Evolutionary conservation across 2,329 filamentous ascomycete species (phyloP).

Genomic region (Ascocoryne sarcoides): DNA sequence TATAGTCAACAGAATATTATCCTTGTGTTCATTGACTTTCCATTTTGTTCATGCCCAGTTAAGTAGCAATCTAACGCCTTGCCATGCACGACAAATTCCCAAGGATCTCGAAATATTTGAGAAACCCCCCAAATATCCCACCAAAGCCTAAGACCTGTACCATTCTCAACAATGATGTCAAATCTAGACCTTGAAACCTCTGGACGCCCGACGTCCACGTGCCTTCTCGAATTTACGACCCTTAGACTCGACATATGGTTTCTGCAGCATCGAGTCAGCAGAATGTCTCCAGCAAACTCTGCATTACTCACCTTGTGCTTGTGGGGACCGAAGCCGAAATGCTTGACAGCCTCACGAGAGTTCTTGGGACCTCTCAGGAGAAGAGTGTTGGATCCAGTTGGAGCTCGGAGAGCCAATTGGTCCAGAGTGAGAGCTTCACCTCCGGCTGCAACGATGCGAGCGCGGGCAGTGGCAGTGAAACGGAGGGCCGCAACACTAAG

Average conservation of each 20-base stretch:
- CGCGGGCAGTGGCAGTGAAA: constrained; percentile 93
- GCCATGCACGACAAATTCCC: constrained; percentile 11
- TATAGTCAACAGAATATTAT: no score
- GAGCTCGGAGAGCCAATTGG: constrained; percentile 90
- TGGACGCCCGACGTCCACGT: constrained; percentile 96
- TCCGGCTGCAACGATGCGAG: constrained; percentile 85
- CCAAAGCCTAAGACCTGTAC: constrained; percentile 17
- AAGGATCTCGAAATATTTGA: neutral
- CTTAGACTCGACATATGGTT: constrained; percentile 96
- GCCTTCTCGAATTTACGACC: constrained; percentile 99
- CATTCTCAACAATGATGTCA: constrained; percentile 10
- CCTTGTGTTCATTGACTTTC: constrained; percentile 10
- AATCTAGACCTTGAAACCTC: constrained; percentile 99
- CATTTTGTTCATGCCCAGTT: constrained; percentile 12
- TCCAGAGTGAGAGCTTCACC: constrained; percentile 94
- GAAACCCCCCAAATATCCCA: neutral
- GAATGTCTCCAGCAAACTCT: neutral
- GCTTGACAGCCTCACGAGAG: constrained; percentile 93
- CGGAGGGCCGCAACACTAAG: constrained; percentile 86
- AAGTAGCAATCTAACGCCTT: constrained; percentile 9
- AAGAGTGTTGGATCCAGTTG: constrained; percentile 94
- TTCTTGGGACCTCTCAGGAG: constrained; percentile 98
- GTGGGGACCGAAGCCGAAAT: constrained; percentile 98
- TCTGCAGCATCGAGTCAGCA: constrained; percentile 47
- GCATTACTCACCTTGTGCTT: constrained; percentile 73